Conservation (phyloP, 495 filamentous ascomycete genomes). For the Xylaria sp. region DNA sequence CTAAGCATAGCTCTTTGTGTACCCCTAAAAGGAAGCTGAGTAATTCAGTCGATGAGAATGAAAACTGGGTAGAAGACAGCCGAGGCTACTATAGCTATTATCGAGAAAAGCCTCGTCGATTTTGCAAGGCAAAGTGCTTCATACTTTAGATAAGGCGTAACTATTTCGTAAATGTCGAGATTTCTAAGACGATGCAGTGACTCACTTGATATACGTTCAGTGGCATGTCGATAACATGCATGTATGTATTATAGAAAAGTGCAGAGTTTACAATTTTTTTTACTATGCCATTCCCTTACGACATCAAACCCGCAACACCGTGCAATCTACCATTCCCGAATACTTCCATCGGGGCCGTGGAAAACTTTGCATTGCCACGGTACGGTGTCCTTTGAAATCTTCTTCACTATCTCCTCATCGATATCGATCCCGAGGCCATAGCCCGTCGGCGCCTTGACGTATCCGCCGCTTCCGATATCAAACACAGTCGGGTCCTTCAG, state of each 20-base stretch:
- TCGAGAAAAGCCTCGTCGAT: background rate
- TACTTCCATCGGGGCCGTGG: conserved; percentile 32
- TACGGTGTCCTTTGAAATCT: conserved; percentile 43
- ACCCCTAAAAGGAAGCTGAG: background rate
- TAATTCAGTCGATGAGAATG: background rate
- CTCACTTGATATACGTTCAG: background rate
- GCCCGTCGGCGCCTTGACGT: conserved; percentile 66
- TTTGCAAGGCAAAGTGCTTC: background rate
- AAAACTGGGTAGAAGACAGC: background rate
- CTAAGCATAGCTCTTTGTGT: background rate
- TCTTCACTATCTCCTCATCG: conserved; percentile 66
- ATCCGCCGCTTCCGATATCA: conserved; percentile 64
- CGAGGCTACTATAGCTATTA: background rate
- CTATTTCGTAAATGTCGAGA: background rate
- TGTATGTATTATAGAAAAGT: too few species aligned
- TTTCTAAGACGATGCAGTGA: background rate
- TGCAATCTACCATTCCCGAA: conserved; percentile 30
- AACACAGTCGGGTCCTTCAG: conserved; percentile 67
- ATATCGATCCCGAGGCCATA: conserved; percentile 76
- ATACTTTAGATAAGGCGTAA: background rate
- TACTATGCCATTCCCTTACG: too few species aligned
- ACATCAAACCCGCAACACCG: background rate
- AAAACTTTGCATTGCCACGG: conserved; percentile 70
- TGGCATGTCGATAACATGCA: too few species aligned
- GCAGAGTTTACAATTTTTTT: background rate